Evolutionary conservation across 23 red algal genomes (phyloP).

Genomic region (Gracilariopsis chorda): DNA sequence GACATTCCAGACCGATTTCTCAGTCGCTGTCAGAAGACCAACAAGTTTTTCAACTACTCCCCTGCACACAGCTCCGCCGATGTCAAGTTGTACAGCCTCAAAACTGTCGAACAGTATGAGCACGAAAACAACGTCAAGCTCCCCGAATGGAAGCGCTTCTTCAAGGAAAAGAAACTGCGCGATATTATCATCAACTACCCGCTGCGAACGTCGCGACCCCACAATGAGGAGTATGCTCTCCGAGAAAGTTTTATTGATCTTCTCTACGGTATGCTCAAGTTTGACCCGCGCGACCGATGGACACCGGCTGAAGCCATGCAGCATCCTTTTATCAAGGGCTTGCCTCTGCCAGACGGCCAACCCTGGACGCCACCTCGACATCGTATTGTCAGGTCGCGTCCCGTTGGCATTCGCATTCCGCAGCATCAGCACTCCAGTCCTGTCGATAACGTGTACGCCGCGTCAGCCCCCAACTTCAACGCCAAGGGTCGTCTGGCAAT

Average conservation of each 20-base stretch:
- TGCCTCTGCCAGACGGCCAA: constrained; percentile 41
- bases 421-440: neutral
- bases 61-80: neutral
- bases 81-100: constrained; percentile 23
- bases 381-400: constrained; percentile 17
- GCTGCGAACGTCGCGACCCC: neutral
- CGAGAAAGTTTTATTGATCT: constrained; percentile 74
- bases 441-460: constrained; percentile 30
- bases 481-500: constrained; percentile 19
- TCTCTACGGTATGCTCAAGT: constrained; percentile 70
- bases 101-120: constrained; percentile 45
- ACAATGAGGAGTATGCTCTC: constrained; percentile 50
- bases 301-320: constrained; percentile 73
- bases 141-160: constrained; percentile 75
- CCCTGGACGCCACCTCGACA: constrained; percentile 56
- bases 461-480: constrained; percentile 49
- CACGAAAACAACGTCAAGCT: constrained; percentile 36
- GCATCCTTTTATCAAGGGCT: constrained; percentile 84
- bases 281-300: constrained; percentile 90
- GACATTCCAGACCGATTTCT: constrained; percentile 66
- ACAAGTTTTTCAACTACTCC: constrained; percentile 56
- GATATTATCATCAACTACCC: constrained; percentile 80
- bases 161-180: constrained; percentile 68
- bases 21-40: constrained; percentile 46
- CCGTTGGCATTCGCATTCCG: constrained; percentile 23